A percentile compares a stretch with the other conserved stretches of the same genome.
Conservation (phyloP, 176 grass and related monocot genomes). For the Typha latifolia region DNA sequence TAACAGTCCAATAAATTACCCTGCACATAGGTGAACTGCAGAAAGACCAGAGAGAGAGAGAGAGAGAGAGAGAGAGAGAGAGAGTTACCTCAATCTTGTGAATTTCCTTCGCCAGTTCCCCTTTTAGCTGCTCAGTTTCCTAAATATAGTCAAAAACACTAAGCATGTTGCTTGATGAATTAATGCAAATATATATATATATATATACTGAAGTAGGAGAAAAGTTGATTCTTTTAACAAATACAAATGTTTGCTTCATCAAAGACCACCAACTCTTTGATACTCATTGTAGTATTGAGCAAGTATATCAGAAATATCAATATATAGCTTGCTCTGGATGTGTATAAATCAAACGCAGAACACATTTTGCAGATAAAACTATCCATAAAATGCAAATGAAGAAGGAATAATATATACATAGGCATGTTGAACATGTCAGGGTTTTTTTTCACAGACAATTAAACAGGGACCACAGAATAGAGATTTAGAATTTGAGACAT, state of each 20-base stretch:
- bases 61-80: too few species aligned
- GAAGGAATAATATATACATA: background rate
- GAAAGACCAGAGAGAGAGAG: too few species aligned
- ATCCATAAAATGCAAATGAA: background rate
- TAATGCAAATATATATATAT: background rate
- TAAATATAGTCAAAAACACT: constrained; percentile 17
- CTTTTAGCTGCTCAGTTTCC: constrained; percentile 41
- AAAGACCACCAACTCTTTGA: too few species aligned
- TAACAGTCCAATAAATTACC: background rate
- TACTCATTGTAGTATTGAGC: too few species aligned
- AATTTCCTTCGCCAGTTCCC: constrained; percentile 29
- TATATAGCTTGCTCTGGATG: background rate
- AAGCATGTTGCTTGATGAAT: background rate
- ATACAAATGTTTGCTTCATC: background rate
- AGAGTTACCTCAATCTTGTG: constrained; percentile 33
- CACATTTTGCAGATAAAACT: background rate
- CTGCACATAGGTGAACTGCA: background rate
- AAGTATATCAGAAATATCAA: background rate
- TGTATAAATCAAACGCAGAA: background rate
- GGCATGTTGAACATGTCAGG: background rate
- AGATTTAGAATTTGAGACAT: constrained; percentile 2
- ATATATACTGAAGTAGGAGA: background rate
- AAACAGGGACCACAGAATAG: background rate
- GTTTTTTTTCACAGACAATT: background rate
- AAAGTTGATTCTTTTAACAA: background rate